Percentiles rank a stretch among this genome's conserved stretches.
Evolutionary conservation across 805 yeast species (phyloP).

Genomic region (Candida patagonica): DNA sequence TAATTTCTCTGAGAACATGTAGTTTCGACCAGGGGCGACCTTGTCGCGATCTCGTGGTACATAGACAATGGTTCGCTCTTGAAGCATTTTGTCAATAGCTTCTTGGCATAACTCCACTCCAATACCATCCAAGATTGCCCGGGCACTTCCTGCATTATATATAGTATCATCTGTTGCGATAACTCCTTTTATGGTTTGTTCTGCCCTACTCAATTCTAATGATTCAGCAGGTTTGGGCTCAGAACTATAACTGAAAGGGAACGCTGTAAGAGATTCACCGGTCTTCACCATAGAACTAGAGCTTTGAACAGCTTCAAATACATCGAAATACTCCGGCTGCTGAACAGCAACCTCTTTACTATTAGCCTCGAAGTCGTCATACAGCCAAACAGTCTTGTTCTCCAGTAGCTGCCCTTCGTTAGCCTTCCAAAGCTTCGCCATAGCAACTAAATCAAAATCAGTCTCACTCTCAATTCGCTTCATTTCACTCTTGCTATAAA

Average conservation of each 20-base stretch:
- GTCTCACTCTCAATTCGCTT: slow-evolving; percentile 31
- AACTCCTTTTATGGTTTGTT: slow-evolving; percentile 34
- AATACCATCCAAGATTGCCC: slow-evolving; percentile 35
- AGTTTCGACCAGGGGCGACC: slow-evolving; percentile 39
- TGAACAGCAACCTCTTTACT: slow-evolving; percentile 36
- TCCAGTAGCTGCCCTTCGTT: slow-evolving; percentile 31
- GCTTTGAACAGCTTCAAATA: slow-evolving; percentile 36
- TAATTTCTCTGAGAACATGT: slow-evolving; percentile 47
- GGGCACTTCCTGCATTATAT: slow-evolving; percentile 40
- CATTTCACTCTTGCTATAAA: slow-evolving; percentile 44
- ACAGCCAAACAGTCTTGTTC: slow-evolving; percentile 19
- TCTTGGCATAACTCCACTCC: slow-evolving; percentile 40
- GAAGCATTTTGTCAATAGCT: slow-evolving; percentile 43
- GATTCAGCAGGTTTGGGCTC: neutral
- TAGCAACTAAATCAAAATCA: slow-evolving; percentile 39
- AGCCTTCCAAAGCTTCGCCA: slow-evolving; percentile 59
- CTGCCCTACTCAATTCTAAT: slow-evolving; percentile 9
- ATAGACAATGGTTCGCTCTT: slow-evolving; percentile 34
- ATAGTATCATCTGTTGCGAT: slow-evolving; percentile 44
- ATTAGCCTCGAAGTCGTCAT: slow-evolving; percentile 34
- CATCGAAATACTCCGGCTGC: slow-evolving; percentile 20
- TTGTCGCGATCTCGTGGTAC: slow-evolving; percentile 25
- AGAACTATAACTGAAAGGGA: slow-evolving; percentile 31
- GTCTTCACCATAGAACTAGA: slow-evolving; percentile 63
- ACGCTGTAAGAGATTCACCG: slow-evolving; percentile 41